phyloP scores from a whole-genome alignment of 2,329 filamentous ascomycete species.

The Trichophyton benhamiae region DNA sequence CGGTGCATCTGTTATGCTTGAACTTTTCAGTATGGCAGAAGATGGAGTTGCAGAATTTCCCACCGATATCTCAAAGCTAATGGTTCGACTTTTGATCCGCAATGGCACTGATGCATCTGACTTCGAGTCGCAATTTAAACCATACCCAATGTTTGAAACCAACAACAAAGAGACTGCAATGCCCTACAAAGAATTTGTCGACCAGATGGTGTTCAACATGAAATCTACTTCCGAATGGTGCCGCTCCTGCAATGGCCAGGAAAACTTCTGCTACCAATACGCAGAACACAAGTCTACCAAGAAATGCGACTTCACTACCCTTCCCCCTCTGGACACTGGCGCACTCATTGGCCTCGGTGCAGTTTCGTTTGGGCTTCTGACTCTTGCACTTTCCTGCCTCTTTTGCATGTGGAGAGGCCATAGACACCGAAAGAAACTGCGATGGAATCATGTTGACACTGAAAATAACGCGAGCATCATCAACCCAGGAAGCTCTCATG shows the following conservation, averaged over 20 bases:
- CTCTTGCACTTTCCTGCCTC: too few species aligned
- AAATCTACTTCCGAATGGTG: constrained; percentile 42
- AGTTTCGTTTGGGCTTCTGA: background rate
- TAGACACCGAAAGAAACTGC: too few species aligned
- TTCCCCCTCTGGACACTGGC: background rate
- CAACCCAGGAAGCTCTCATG: background rate
- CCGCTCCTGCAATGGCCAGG: constrained; percentile 32
- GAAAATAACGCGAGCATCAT: too few species aligned
- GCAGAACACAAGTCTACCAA: constrained; percentile 8
- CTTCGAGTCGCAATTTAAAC: constrained; percentile 22
- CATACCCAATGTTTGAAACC: constrained; percentile 42
- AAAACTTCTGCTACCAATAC: constrained; percentile 40
- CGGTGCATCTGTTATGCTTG: constrained; percentile 40
- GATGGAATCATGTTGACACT: too few species aligned
- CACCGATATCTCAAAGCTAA: constrained; percentile 33
- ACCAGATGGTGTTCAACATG: constrained; percentile 33
- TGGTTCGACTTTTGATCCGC: constrained; percentile 44
- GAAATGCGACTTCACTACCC: background rate
- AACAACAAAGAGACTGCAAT: constrained; percentile 37
- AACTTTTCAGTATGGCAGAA: constrained; percentile 35
- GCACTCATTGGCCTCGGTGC: background rate
- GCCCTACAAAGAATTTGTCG: constrained; percentile 40
- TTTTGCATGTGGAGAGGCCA: too few species aligned
- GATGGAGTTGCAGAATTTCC: constrained; percentile 26
- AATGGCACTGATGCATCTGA: constrained; percentile 39